Conservation (phyloP, 257 asterid species). For the Fraxinus cuspidata region DNA sequence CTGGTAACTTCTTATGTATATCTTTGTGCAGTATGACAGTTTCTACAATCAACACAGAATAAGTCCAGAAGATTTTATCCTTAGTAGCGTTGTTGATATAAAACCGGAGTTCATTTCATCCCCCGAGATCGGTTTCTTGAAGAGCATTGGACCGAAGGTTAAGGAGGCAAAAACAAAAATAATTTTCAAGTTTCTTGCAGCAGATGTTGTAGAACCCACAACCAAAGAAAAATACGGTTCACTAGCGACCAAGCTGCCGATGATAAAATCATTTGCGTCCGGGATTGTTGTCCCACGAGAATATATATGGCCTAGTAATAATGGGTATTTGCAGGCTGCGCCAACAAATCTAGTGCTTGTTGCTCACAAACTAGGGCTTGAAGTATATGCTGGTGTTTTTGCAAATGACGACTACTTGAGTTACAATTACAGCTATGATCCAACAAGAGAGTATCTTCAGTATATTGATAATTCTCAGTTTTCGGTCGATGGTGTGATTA, state of each 20-base stretch:
- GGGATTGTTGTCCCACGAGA: slow-evolving; percentile 86
- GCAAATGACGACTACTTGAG: slow-evolving; percentile 68
- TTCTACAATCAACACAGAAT: slow-evolving; percentile 75
- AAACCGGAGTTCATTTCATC: slow-evolving; percentile 82
- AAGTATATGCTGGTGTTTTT: slow-evolving; percentile 74
- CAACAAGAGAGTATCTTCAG: slow-evolving; percentile 69
- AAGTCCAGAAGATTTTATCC: slow-evolving; percentile 39
- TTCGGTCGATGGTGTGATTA: slow-evolving; percentile 79
- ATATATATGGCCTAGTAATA: slow-evolving; percentile 68
- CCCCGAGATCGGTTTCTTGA: slow-evolving; percentile 91
- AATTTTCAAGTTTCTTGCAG: slow-evolving; percentile 47
- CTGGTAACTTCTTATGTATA: background rate
- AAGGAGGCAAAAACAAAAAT: slow-evolving; percentile 50
- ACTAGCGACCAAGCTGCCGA: slow-evolving; percentile 43
- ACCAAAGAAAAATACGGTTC: slow-evolving; percentile 57
- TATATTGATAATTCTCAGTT: slow-evolving; percentile 62
- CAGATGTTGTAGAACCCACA: slow-evolving; percentile 56
- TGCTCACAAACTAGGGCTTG: slow-evolving; percentile 78
- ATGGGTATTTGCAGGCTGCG: slow-evolving; percentile 56
- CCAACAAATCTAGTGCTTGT: slow-evolving; percentile 64
- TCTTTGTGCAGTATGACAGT: slow-evolving; percentile 50
- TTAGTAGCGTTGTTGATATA: slow-evolving; percentile 18
- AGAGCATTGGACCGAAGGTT: slow-evolving; percentile 46
- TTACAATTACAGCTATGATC: slow-evolving; percentile 89
- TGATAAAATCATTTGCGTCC: slow-evolving; percentile 68